Evolutionary conservation across 768 basidiomycete species (phyloP), one percentile per base, ranked within the genome.

Genomic region (Trichaptum fuscoviolaceum): DNA sequence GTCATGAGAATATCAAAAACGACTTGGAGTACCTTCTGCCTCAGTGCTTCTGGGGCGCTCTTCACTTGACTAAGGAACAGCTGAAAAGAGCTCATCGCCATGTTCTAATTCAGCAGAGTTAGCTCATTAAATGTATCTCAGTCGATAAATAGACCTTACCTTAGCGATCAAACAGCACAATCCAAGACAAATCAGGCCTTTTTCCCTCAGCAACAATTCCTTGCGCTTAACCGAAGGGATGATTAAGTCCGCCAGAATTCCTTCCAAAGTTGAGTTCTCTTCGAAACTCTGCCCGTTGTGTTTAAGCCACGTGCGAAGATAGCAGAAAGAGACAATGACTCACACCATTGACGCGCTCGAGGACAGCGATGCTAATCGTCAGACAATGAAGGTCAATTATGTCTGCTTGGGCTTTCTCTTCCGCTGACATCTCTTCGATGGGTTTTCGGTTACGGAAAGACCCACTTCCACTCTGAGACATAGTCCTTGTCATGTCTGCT

Each of bases 171-270:
- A 85, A 71, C 90, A 94, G 73, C 92, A 94, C 17, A 96, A 79
- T 1, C 93, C 94, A 0, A 97, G 80, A 67, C 87, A 86, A 65
- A 92, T 79, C 12, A 95, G 80, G 0, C 93, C 93, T 74, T 90
- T 88, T 75, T 94, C 91, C 57, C 92, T 83, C 71, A 96, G 82
- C 0, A 83, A 81, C 6, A 92, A 82, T 70, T 96, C 94, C 77
- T 96, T 96, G 64, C 93, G 86, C 73, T 90, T 88, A 58, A 98
- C 92, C 5, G 93, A 87, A 1, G 96, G 96, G 35, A 97, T 86
- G 72, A 98, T 93, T 20, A 99, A 80, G 70, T 98, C 94, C 10
- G 92, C 81, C 75, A 87, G 73, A 24, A 83, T 75, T 27, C 92
- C 90, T 67, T 87, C 85, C 66, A 91, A 76, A 4, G 85, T 88